phyloP scores from a whole-genome alignment of 1,284 basidiomycete species.

The Entoloma clypeatum region DNA sequence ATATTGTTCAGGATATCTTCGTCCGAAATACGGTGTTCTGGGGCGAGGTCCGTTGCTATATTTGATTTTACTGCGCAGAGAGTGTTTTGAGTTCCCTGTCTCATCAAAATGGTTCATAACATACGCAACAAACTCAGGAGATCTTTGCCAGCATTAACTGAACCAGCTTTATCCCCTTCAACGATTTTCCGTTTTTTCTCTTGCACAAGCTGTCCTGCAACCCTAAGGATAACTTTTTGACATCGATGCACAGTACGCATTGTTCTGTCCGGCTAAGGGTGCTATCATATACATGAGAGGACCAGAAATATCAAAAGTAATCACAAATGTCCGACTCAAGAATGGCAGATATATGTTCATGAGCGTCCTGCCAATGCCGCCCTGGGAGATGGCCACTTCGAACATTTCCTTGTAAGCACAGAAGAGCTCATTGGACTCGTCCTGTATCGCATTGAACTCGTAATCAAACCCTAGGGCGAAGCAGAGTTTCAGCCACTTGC shows the following conservation, averaged over 20 bases:
- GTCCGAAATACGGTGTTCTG: slow-evolving; percentile 73
- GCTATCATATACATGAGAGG: background rate
- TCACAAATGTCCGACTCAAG: slow-evolving; percentile 54
- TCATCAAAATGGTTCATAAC: slow-evolving; percentile 24
- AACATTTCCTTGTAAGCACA: slow-evolving; percentile 80
- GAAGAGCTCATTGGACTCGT: slow-evolving; percentile 73
- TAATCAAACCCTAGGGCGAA: slow-evolving; percentile 65
- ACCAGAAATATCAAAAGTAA: slow-evolving; percentile 24
- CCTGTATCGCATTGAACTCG: slow-evolving; percentile 70
- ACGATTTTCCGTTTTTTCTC: slow-evolving; percentile 67
- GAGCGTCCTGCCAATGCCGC: slow-evolving; percentile 41
- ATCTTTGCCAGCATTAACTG: slow-evolving; percentile 53
- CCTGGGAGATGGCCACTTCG: slow-evolving; percentile 60
- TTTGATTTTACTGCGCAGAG: slow-evolving; percentile 65
- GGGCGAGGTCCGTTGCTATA: slow-evolving; percentile 54
- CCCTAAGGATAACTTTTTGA: slow-evolving; percentile 57
- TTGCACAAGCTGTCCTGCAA: slow-evolving; percentile 66
- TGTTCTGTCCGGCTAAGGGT: slow-evolving; percentile 50
- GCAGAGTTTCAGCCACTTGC: background rate
- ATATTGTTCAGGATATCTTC: slow-evolving; percentile 78
- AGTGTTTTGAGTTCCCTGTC: background rate
- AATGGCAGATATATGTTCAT: slow-evolving; percentile 61
- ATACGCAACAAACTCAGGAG: slow-evolving; percentile 62
- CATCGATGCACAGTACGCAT: slow-evolving; percentile 50
- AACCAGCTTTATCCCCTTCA: slow-evolving; percentile 49